Percentiles rank a stretch among this genome's conserved stretches.
These are phyloP conservation scores for Monilinia aucupariae DNA, from an alignment of 2,329 filamentous ascomycete genomes.

Conservation along the genomic window DNA sequence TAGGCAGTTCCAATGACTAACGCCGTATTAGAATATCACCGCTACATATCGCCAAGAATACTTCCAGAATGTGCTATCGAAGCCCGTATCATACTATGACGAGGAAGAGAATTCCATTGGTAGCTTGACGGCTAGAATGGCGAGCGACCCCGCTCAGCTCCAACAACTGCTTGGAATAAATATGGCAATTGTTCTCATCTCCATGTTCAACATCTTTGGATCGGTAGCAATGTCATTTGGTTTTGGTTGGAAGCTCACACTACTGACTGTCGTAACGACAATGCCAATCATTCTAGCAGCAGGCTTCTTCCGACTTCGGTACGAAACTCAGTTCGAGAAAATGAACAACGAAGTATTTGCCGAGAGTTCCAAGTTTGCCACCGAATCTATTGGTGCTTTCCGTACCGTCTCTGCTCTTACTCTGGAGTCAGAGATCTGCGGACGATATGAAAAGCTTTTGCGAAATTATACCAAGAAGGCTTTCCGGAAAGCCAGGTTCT, in stretches of 20 bases:
- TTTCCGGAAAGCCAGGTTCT: slow-evolving; percentile 43
- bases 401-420: slow-evolving; percentile 59
- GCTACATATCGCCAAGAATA: slow-evolving; percentile 41
- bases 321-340: slow-evolving; percentile 51
- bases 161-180: slow-evolving; percentile 46
- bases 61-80: slow-evolving; percentile 42
- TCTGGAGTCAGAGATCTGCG: slow-evolving; percentile 52
- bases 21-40: slow-evolving; percentile 30
- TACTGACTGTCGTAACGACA: slow-evolving; percentile 58
- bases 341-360: slow-evolving; percentile 54
- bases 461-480: slow-evolving; percentile 44
- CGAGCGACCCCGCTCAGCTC: slow-evolving; percentile 45
- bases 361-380: slow-evolving; percentile 57
- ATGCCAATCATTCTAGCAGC: slow-evolving; percentile 46
- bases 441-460: slow-evolving; percentile 45
- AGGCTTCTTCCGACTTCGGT: slow-evolving; percentile 45
- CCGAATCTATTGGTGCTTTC: slow-evolving; percentile 57
- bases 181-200: slow-evolving; percentile 53
- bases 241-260: slow-evolving; percentile 71
- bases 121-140: slow-evolving; percentile 42
- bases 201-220: slow-evolving; percentile 60
- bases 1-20: not conserved
- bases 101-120: slow-evolving; percentile 43
- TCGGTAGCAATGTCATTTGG: slow-evolving; percentile 61
- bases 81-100: slow-evolving; percentile 42